Evolutionary conservation across 2,329 filamentous ascomycete species (phyloP).

Genomic region (Phialemonium atrogriseum): DNA sequence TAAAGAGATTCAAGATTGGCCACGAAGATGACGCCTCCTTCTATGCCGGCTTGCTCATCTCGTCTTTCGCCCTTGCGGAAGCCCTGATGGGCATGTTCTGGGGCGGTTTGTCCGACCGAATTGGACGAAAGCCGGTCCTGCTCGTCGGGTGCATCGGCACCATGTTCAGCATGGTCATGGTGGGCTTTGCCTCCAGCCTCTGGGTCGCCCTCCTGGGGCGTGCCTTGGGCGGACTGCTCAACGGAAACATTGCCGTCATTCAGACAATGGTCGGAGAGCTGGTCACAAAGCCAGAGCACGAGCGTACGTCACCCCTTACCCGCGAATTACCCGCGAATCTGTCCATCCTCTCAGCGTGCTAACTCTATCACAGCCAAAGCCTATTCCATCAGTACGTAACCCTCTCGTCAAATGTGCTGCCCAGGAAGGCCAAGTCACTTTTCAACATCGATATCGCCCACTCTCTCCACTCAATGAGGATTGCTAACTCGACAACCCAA

Average conservation of each 20-base stretch:
- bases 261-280: conserved; percentile 91
- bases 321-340: no score
- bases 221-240: conserved; percentile 71
- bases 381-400: conserved; percentile 62
- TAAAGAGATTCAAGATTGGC: conserved; percentile 67
- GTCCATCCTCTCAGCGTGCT: conserved; percentile 5
- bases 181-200: conserved; percentile 76
- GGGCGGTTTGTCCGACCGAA: conserved; percentile 72
- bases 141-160: conserved; percentile 76
- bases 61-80: conserved; percentile 76
- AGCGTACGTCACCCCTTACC: conserved; percentile 51
- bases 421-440: no score
- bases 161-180: conserved; percentile 71
- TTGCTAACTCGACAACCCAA: no score
- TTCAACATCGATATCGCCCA: no score
- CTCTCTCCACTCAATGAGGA: no score
- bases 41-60: conserved; percentile 82
- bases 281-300: conserved; percentile 74
- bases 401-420: not conserved
- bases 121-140: conserved; percentile 80
- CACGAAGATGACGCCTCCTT: conserved; percentile 70
- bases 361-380: conserved; percentile 55
- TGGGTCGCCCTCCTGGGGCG: conserved; percentile 74
- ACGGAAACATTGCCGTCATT: conserved; percentile 86
- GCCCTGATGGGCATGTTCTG: conserved; percentile 80